Base-by-base conservation (phyloP, 805 yeast species). In the Ogataea zsoltii region DNA sequence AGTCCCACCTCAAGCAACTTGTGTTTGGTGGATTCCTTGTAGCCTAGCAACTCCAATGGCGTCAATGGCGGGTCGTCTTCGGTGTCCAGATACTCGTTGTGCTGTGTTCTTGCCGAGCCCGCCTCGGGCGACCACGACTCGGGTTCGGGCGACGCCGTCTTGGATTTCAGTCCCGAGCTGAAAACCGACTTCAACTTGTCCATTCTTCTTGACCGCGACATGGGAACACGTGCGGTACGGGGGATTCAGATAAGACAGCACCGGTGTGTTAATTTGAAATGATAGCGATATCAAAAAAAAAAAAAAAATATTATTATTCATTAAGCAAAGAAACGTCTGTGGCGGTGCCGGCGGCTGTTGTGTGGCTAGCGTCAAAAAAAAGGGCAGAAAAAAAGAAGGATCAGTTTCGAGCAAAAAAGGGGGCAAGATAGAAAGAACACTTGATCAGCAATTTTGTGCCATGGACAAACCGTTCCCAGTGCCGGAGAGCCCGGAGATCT, bases 41-140 rank as follows among this genome's bases (percentile, higher is more conserved):
- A 88, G 1, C 97, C 97, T 0, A 45, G 47, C 14, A 91, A 68
- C 15, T 56, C 62, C 10, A 88, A 59, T 0, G 83, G 80, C 2
- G 84, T 74, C 37, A 85, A 64, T 3, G 84, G 83, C 3, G 72
- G 71, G 14, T 63, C 68, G 0, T 51, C 58, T 17, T 52, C 51
- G 9, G 38, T 31, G 28, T 51, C 53, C 25, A 21, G 25, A 16
- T 40, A 31, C 2, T 46, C 34, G n/a, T 40, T 30, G 32, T 16
- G 18, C 3, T 42, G 31, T 14, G 34, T 32, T 18, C 25, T 25
- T 32, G 33, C 33, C 14, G 32, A 31, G 19, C 30, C 25, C 19
- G 28, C 32, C 3, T 31, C 39, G 7, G 32, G 25, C 17, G 38
- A 30, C 1, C 18, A 29, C n/a, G 39, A 14, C 12, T 33, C 37